Conservation (phyloP, 176 grass and related monocot genomes). For the Calamus simplicifolius region DNA sequence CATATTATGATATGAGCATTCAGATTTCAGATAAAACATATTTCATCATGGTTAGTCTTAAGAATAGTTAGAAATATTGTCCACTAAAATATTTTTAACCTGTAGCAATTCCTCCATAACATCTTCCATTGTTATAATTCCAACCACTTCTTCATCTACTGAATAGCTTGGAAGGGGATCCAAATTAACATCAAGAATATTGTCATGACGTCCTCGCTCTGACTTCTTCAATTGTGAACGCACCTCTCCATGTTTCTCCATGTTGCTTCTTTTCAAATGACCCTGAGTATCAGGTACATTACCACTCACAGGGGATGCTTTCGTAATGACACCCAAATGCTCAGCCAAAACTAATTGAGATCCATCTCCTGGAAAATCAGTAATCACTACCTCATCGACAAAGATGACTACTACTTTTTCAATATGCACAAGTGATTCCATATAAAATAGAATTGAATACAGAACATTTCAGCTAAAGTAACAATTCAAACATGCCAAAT, state of each 20-base stretch:
- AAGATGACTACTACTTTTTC: not conserved
- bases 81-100: conserved; percentile 41
- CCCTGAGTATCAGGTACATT: conserved; percentile 28
- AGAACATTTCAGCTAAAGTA: too few species aligned
- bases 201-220: conserved; percentile 42
- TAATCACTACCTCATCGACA: conserved; percentile 14
- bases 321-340: conserved; percentile 36
- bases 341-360: conserved; percentile 29
- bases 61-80: conserved; percentile 5
- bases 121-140: conserved; percentile 99
- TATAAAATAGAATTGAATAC: conserved; percentile 10
- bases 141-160: conserved; percentile 81
- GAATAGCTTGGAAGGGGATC: conserved; percentile 71
- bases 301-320: conserved; percentile 34
- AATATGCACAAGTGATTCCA: not conserved
- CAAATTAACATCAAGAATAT: conserved; percentile 93
- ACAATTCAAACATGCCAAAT: too few species aligned
- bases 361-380: conserved; percentile 19
- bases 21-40: too few species aligned
- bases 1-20: too few species aligned
- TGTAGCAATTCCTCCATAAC: conserved; percentile 94
- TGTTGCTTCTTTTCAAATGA: conserved; percentile 44
- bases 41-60: not conserved
- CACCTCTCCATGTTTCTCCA: conserved; percentile 48
- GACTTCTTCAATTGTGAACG: conserved; percentile 49